Conservation (phyloP, 257 asterid genomes). For the Gynochthodes officinalis region DNA sequence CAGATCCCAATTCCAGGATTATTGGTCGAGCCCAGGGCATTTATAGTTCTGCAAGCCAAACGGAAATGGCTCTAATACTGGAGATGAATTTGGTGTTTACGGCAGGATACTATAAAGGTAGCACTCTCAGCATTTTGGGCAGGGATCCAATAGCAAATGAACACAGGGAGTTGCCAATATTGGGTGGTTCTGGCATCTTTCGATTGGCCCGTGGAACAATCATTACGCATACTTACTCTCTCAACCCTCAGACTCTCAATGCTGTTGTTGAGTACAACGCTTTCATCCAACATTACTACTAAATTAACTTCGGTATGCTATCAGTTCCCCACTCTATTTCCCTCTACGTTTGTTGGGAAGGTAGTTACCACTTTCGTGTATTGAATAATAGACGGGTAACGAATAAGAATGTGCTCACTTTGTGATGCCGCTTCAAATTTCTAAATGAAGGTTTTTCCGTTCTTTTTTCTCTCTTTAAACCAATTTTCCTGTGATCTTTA, state of each 20-base stretch:
- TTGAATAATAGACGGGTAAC: too few species aligned
- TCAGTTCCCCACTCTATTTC: too few species aligned
- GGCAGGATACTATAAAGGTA: neutral
- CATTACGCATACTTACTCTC: neutral
- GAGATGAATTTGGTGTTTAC: neutral
- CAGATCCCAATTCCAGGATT: constrained; percentile 18
- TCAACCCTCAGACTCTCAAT: constrained; percentile 14
- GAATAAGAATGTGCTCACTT: too few species aligned
- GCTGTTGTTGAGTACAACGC: constrained; percentile 45
- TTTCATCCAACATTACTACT: constrained; percentile 25
- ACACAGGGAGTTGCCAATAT: neutral
- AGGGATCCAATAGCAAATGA: neutral
- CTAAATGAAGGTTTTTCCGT: too few species aligned
- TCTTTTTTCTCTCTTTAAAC: too few species aligned
- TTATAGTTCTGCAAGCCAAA: neutral
- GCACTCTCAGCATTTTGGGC: neutral
- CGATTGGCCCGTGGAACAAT: constrained; percentile 12
- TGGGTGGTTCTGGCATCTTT: constrained; percentile 1
- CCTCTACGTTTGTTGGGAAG: too few species aligned
- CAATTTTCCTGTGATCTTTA: too few species aligned
- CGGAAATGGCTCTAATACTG: neutral
- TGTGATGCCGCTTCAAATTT: too few species aligned
- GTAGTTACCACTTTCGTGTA: too few species aligned
- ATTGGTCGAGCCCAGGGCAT: constrained; percentile 8
- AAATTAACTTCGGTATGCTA: too few species aligned